These are phyloP conservation scores for Suillus tomentosus DNA, from an alignment of 768 basidiomycete genomes.

Conservation along the genomic window DNA sequence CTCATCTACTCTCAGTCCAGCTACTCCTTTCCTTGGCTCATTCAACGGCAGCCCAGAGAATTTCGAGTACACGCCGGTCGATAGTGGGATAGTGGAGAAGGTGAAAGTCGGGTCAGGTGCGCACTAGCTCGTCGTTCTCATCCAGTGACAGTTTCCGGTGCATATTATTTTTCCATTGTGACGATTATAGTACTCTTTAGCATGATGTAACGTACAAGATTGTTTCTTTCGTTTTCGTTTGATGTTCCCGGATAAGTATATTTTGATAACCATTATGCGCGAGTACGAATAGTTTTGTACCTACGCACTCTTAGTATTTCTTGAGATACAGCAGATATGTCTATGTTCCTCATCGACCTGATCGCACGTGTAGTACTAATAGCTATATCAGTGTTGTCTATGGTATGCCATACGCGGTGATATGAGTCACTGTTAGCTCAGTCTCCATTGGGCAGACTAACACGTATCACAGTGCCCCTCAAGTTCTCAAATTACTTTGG, in stretches of 20 bases:
- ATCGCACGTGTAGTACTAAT: background rate
- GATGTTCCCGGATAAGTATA: conserved; percentile 3
- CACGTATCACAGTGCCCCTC: background rate
- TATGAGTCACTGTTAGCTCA: background rate
- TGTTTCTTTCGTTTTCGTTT: background rate
- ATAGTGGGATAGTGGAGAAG: conserved; percentile 28
- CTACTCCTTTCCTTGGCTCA: conserved; percentile 70
- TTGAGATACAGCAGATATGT: conserved; percentile 7
- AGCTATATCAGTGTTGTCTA: background rate
- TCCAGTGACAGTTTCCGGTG: background rate
- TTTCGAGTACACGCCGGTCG: conserved; percentile 30
- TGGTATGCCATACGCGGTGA: background rate
- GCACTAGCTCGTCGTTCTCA: conserved; percentile 1
- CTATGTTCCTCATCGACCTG: background rate
- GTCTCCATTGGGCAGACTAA: background rate
- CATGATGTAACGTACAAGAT: conserved; percentile 1
- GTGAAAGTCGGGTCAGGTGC: conserved; percentile 22
- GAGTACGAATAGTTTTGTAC: conserved; percentile 5
- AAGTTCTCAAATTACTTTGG: background rate
- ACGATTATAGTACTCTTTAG: conserved; percentile 1
- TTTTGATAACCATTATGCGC: conserved; percentile 1
- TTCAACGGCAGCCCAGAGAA: conserved; percentile 34
- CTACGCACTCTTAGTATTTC: conserved; percentile 2
- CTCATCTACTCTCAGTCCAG: conserved; percentile 67
- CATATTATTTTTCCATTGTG: background rate